Base-by-base conservation (phyloP, 768 basidiomycete genomes). In the Rubroboletus satanas region DNA sequence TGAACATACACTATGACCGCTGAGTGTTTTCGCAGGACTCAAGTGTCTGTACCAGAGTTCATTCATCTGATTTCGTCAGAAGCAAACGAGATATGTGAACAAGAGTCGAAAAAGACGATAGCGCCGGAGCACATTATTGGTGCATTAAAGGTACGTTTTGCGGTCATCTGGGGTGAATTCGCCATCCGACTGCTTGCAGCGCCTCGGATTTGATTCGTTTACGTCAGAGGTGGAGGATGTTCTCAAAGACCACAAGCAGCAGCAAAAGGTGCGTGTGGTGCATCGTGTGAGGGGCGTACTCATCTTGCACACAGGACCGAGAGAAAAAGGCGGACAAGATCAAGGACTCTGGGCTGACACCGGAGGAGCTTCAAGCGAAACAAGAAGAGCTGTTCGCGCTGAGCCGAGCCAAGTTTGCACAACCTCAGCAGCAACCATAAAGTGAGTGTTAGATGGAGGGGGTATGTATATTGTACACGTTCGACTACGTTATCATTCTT, bases 51-150 rank as follows among this genome's bases (percentile, higher is more conserved):
- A 21, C 37, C 73, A 99, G 97, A 99, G 78, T 99, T 98, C 71
- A 95, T 99, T 58, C 93, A 98, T 70, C 75, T 98, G 72, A 88
- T 99, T 69, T 96, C 97, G 17, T 93, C 94, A 9, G 93, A 98
- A 69, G 93, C 97, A 49, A 98, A 98, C 70, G 93, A 98, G 61
- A 92, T 98, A 57, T 99, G 97, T 66, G 97, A 98, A 68, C 88
- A 93, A 69, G 94, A 96, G 67, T 92, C 93, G 26, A 98, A 97
- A 78, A 99, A 99, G 77, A 99, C 97, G 1, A 98, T 99, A 63
- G 90, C 93, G 5, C 97, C 97, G 1, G 97, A 99, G 64, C 97
- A 99, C 67, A 94, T 98, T 42, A 88, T 98, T 31, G 76, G 81
- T 23, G 97, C 97, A 6, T 77, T 99, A 52, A 93, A 93, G 77